These are phyloP conservation scores for Calonectria ilicicola DNA, from an alignment of 2,329 filamentous ascomycete species.

Conservation along the genomic window DNA sequence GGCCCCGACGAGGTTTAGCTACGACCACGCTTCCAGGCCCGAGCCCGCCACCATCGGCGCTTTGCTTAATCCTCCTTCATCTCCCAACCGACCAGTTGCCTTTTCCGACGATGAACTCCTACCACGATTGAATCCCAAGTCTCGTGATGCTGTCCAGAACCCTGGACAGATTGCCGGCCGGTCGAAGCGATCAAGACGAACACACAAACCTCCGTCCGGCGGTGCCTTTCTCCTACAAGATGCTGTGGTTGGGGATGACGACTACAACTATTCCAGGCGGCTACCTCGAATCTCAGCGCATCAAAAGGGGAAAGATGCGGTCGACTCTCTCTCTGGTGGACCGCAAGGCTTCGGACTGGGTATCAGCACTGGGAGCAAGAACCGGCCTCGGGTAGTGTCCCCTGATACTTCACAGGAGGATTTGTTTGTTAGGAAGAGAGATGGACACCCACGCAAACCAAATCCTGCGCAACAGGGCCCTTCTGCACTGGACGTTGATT, in stretches of 20 bases:
- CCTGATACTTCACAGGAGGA: slow-evolving; percentile 44
- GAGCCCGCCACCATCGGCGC: slow-evolving; percentile 41
- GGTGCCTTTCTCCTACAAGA: slow-evolving; percentile 66
- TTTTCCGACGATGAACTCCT: slow-evolving; percentile 45
- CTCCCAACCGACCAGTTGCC: slow-evolving; percentile 41
- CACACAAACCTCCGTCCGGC: slow-evolving; percentile 58
- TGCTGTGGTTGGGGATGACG: slow-evolving; percentile 49
- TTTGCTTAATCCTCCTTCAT: slow-evolving; percentile 35
- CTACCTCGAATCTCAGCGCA: slow-evolving; percentile 38
- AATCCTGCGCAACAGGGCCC: slow-evolving; percentile 29
- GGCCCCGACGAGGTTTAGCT: slow-evolving; percentile 41
- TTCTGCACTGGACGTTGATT: slow-evolving; percentile 74
- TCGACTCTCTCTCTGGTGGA: slow-evolving; percentile 28
- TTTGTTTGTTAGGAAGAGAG: slow-evolving; percentile 36
- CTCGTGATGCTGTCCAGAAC: slow-evolving; percentile 30
- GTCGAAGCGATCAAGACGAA: slow-evolving; percentile 44
- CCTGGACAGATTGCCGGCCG: slow-evolving; percentile 36
- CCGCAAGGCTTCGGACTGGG: slow-evolving; percentile 36
- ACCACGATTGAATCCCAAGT: slow-evolving; percentile 35
- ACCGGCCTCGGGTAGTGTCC: slow-evolving; percentile 38
- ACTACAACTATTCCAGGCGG: slow-evolving; percentile 45
- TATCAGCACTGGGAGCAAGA: slow-evolving; percentile 28
- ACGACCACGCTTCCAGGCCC: slow-evolving; percentile 38
- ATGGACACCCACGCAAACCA: slow-evolving; percentile 32
- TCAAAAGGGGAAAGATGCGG: slow-evolving; percentile 35